Evolutionary conservation across 2,329 filamentous ascomycete genomes (phyloP).

Genomic region (Apiospora hydei): DNA sequence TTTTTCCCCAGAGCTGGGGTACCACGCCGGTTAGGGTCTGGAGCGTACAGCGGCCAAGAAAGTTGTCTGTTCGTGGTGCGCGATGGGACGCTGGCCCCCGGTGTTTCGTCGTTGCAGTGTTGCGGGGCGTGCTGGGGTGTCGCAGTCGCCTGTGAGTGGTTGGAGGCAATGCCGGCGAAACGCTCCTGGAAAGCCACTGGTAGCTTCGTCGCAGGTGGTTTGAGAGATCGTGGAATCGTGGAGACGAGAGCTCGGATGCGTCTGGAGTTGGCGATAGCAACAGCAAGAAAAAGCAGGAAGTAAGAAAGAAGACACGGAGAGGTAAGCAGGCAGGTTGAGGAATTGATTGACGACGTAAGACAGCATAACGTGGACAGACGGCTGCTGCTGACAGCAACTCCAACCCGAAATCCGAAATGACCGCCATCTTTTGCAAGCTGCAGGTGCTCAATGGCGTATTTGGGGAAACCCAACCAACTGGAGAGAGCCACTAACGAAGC

Average conservation of each 20-base stretch:
- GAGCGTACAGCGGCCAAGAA: background rate
- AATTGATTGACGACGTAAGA: background rate
- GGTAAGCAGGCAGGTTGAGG: background rate
- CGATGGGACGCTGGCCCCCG: background rate
- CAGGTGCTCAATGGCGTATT: background rate
- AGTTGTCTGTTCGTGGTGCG: background rate
- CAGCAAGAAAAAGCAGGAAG: background rate
- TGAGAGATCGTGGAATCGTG: background rate
- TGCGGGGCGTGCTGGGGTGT: conserved; percentile 11
- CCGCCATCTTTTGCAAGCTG: background rate
- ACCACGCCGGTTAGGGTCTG: background rate
- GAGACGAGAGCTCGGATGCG: background rate
- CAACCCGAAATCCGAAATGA: background rate
- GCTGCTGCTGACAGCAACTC: background rate
- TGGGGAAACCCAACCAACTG: background rate
- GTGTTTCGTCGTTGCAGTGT: background rate
- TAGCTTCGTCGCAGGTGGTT: conserved; percentile 5
- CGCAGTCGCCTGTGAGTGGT: background rate
- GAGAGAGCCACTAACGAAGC: background rate
- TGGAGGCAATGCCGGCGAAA: conserved; percentile 1
- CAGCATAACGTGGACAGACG: background rate
- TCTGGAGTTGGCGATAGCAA: background rate
- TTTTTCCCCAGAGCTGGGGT: background rate
- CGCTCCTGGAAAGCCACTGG: background rate
- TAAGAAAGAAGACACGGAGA: background rate